Conservation (phyloP, 1,139 yeast genomes). For the Yamadazyma jaroonii region DNA sequence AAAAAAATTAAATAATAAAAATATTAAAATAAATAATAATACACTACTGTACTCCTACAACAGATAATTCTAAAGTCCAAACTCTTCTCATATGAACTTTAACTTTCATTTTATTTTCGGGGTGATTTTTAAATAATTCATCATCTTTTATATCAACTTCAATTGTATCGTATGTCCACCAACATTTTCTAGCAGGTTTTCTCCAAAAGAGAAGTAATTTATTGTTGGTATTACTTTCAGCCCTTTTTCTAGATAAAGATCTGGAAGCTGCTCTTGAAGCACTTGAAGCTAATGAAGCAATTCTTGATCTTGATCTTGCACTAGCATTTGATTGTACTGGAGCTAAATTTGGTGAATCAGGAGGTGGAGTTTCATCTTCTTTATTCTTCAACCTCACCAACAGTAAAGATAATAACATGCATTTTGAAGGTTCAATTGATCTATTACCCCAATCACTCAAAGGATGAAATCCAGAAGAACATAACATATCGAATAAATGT, state of each 20-base stretch:
- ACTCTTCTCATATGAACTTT: constrained; percentile 75
- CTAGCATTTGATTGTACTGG: constrained; percentile 48
- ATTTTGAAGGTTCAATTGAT: constrained; percentile 78
- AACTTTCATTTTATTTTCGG: constrained; percentile 23
- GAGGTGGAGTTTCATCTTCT: constrained; percentile 29
- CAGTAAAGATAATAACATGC: constrained; percentile 82
- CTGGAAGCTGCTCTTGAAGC: constrained; percentile 53
- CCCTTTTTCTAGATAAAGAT: constrained; percentile 47
- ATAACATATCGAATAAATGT: constrained; percentile 91
- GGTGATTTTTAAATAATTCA: constrained; percentile 22
- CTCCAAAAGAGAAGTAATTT: constrained; percentile 92
- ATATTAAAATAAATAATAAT: not conserved
- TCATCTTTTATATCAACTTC: constrained; percentile 43
- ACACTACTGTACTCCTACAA: constrained; percentile 50
- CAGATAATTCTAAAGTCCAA: constrained; percentile 79
- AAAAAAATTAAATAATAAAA: not conserved
- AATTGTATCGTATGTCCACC: constrained; percentile 86
- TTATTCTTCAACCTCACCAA: constrained; percentile 60
- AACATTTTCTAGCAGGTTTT: constrained; percentile 97
- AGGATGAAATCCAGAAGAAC: constrained; percentile 77
- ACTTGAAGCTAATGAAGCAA: constrained; percentile 40
- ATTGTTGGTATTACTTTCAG: constrained; percentile 42
- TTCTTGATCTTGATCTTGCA: constrained; percentile 40
- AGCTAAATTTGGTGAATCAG: constrained; percentile 47
- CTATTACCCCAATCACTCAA: constrained; percentile 85